Conservation (phyloP, 2,329 filamentous ascomycete genomes). For the Hypoxylon rubiginosum region DNA sequence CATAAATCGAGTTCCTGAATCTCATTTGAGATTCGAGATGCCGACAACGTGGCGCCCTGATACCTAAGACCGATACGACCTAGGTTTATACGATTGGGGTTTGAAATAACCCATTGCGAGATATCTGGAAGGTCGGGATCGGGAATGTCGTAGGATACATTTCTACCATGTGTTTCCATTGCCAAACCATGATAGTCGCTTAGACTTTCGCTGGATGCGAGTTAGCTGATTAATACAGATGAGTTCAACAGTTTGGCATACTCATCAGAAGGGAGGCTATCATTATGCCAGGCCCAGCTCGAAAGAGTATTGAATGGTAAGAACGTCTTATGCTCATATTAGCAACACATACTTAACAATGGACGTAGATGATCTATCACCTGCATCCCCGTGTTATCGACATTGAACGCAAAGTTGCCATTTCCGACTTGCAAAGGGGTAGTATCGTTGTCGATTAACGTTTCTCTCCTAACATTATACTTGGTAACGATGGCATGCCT, state of each 20-base stretch:
- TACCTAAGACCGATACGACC: constrained; percentile 59
- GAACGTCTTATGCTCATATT: constrained; percentile 39
- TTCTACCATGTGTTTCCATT: constrained; percentile 53
- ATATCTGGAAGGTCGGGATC: constrained; percentile 54
- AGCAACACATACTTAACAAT: background rate
- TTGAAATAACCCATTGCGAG: constrained; percentile 67
- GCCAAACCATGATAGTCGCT: constrained; percentile 53
- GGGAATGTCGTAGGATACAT: constrained; percentile 56
- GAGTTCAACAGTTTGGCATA: constrained; percentile 9
- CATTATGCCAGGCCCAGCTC: constrained; percentile 51
- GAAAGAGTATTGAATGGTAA: constrained; percentile 49
- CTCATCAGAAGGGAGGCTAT: constrained; percentile 55
- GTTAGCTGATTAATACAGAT: background rate
- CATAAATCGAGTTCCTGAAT: constrained; percentile 56
- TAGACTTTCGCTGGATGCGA: constrained; percentile 43
- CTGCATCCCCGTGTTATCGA: constrained; percentile 51
- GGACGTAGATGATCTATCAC: constrained; percentile 1
- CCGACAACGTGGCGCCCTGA: constrained; percentile 49
- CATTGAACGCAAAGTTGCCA: constrained; percentile 51
- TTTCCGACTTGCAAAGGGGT: constrained; percentile 50
- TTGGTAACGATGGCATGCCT: constrained; percentile 43
- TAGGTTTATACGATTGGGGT: constrained; percentile 60
- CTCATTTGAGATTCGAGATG: constrained; percentile 49
- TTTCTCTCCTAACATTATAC: constrained; percentile 45
- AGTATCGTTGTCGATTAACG: constrained; percentile 46